Percentiles rank a stretch among this genome's conserved stretches.
Conservation (phyloP, 2,329 filamentous ascomycete species). For the Myriosclerotinia scirpicola region DNA sequence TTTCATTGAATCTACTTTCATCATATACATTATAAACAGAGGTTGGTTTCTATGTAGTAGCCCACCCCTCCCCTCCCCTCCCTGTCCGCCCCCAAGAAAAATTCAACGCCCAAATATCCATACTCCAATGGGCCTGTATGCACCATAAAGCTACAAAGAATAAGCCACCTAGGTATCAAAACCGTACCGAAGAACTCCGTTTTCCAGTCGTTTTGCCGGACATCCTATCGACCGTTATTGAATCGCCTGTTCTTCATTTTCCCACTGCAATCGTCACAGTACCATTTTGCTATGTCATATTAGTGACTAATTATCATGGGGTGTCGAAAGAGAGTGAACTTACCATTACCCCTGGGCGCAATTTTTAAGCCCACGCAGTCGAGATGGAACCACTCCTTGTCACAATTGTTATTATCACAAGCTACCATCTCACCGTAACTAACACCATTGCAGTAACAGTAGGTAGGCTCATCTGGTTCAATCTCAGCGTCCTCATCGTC, state of each 20-base stretch:
- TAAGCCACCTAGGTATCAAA: constrained; percentile 22
- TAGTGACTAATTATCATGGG: not conserved
- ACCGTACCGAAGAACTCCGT: constrained; percentile 20
- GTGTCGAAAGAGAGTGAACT: constrained; percentile 21
- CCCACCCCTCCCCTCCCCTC: not conserved
- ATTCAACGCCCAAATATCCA: constrained; percentile 11
- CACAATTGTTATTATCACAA: constrained; percentile 71
- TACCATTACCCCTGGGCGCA: constrained; percentile 62
- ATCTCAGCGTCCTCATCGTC: constrained; percentile 59
- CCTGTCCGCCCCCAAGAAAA: too few species aligned
- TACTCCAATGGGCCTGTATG: constrained; percentile 18
- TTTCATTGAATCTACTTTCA: constrained; percentile 6
- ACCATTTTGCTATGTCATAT: constrained; percentile 38
- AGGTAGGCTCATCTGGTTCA: constrained; percentile 69
- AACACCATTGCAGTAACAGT: constrained; percentile 78
- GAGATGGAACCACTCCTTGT: constrained; percentile 80
- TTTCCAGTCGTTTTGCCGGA: constrained; percentile 7
- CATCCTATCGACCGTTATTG: constrained; percentile 31
- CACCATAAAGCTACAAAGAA: constrained; percentile 7
- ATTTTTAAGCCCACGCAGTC: constrained; percentile 78
- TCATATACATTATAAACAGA: constrained; percentile 19
- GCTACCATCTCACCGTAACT: constrained; percentile 85
- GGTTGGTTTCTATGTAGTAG: constrained; percentile 8
- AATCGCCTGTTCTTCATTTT: constrained; percentile 36
- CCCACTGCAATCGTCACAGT: constrained; percentile 40